phyloP scores from a whole-genome alignment of 768 basidiomycete genomes.

The Pleurotus tuoliensis region DNA sequence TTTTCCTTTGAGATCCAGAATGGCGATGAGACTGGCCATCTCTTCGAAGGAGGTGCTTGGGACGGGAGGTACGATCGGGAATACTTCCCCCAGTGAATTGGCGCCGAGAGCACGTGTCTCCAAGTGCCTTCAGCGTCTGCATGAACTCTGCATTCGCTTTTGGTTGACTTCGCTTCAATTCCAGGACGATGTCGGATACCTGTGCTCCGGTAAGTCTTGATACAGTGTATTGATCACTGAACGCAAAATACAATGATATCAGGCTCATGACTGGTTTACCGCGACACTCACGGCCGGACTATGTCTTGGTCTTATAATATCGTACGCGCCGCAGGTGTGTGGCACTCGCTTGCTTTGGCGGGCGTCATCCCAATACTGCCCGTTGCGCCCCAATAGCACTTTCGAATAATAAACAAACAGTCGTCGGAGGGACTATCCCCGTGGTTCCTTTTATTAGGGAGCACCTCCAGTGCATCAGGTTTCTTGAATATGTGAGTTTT shows the following conservation, averaged over 20 bases:
- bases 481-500: slow-evolving; percentile 75
- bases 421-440: slow-evolving; percentile 91
- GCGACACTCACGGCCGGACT: slow-evolving; percentile 63
- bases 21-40: slow-evolving; percentile 75
- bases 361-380: too few species aligned
- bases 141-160: too few species aligned
- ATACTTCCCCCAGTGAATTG: too few species aligned
- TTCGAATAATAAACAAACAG: slow-evolving; percentile 71
- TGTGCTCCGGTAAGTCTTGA: not conserved
- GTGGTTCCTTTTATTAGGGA: slow-evolving; percentile 86
- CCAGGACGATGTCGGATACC: not conserved
- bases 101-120: too few species aligned
- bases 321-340: slow-evolving; percentile 80
- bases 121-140: too few species aligned
- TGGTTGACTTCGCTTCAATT: too few species aligned
- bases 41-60: not conserved
- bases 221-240: not conserved
- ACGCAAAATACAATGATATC: not conserved
- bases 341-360: slow-evolving; percentile 5
- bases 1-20: slow-evolving; percentile 98
- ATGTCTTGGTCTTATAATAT: slow-evolving; percentile 68
- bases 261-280: slow-evolving; percentile 75
- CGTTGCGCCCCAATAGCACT: slow-evolving; percentile 42
- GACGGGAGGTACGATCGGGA: too few species aligned
- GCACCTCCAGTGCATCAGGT: slow-evolving; percentile 75